Conservation (phyloP, 495 filamentous ascomycete genomes). For the Paragyromitra xinjiangensis region DNA sequence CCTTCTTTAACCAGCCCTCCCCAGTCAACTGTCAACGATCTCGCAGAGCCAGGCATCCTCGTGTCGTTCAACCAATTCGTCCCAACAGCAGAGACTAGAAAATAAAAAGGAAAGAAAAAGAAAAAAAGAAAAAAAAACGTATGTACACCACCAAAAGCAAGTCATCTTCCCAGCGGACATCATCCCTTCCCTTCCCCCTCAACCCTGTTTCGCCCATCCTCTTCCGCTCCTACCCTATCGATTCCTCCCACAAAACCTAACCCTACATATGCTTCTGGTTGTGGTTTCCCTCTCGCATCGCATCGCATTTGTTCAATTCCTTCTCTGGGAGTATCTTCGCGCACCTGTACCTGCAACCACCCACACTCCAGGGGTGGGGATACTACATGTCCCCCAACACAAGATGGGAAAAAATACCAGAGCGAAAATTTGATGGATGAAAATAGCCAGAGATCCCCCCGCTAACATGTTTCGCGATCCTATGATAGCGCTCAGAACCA, state of each 20-base stretch:
- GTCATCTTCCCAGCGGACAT: conserved; percentile 54
- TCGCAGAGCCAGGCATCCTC: conserved; percentile 54
- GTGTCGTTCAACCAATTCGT: conserved; percentile 54
- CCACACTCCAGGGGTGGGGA: conserved; percentile 11
- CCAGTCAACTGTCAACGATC: conserved; percentile 52
- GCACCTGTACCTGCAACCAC: conserved; percentile 9
- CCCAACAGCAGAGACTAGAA: conserved; percentile 46
- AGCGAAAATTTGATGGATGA: conserved; percentile 33
- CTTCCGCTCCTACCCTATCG: conserved; percentile 39
- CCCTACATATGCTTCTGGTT: conserved; percentile 30
- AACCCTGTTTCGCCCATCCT: conserved; percentile 34
- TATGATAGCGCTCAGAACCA: conserved; percentile 38
- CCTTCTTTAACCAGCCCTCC: conserved; percentile 53
- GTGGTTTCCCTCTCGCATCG: conserved; percentile 29
- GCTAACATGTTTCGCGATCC: conserved; percentile 49
- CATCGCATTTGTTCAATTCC: conserved; percentile 42
- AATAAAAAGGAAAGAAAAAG: conserved; percentile 9
- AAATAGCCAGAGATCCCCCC: conserved; percentile 40
- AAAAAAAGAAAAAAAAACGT: conserved; percentile 40
- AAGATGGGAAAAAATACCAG: conserved; percentile 47
- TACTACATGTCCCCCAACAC: conserved; percentile 14
- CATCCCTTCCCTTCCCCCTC: conserved; percentile 36
- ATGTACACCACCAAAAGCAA: conserved; percentile 51
- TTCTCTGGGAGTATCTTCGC: conserved; percentile 15
- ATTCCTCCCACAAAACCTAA: conserved; percentile 36